Conservation (phyloP, 495 filamentous ascomycete genomes). For the Ramalina peruviana region DNA sequence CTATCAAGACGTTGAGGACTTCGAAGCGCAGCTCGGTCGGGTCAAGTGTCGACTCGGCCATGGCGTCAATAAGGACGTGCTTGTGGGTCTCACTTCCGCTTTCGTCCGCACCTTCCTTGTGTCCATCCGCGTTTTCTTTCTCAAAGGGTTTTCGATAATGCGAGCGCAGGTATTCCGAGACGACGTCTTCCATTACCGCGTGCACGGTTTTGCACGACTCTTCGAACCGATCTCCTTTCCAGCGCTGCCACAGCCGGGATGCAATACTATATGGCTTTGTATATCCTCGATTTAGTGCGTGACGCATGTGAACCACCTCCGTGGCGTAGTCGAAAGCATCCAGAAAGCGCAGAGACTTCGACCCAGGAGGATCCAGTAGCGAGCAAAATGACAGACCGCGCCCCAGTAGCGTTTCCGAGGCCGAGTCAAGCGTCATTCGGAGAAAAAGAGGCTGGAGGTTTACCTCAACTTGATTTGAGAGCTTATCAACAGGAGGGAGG, state of each 20-base stretch:
- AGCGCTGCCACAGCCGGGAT: neutral
- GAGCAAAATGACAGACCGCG: neutral
- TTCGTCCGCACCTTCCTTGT: neutral
- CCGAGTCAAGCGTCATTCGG: slow-evolving; percentile 48
- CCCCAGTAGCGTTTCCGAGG: slow-evolving; percentile 54
- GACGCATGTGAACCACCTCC: neutral
- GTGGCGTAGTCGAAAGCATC: neutral
- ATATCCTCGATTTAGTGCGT: neutral
- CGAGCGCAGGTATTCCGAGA: slow-evolving; percentile 19
- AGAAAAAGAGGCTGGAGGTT: slow-evolving; percentile 48
- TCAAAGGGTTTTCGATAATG: neutral
- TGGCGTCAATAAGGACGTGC: slow-evolving; percentile 53
- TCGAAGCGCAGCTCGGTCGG: slow-evolving; percentile 46
- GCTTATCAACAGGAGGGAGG: neutral
- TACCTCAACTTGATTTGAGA: slow-evolving; percentile 20
- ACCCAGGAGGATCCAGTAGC: neutral
- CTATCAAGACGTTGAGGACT: slow-evolving; percentile 48
- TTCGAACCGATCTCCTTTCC: slow-evolving; percentile 13
- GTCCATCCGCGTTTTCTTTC: neutral
- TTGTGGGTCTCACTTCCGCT: neutral
- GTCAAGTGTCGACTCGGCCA: slow-evolving; percentile 44
- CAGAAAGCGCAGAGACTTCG: neutral
- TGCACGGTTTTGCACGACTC: slow-evolving; percentile 26
- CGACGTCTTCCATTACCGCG: slow-evolving; percentile 34
- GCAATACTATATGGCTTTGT: neutral